Evolutionary conservation across 2,329 filamentous ascomycete species (phyloP), one percentile per base, ranked within the genome.

Genomic region (Nemania sp.): DNA sequence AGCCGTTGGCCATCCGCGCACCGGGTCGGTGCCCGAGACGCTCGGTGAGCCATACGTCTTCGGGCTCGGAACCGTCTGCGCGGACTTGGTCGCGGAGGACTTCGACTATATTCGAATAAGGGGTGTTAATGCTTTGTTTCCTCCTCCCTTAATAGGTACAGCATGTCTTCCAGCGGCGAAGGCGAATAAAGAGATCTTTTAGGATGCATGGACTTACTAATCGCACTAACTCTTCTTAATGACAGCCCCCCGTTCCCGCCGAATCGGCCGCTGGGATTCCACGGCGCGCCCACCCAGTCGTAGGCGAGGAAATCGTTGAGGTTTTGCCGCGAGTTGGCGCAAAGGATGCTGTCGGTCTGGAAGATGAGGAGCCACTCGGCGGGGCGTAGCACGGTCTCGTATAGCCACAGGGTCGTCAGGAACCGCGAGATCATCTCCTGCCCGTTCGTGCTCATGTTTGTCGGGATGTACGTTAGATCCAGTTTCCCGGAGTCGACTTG

Each of bases 1-100:
- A 83, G 26, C 85, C 85, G 73, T 87, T 87, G 49, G 87, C 86
- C 55, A 88, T 79, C 60, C 80, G 81, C 15, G 82, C 80, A 1
- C 81, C 79, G 0, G 85, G 86, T 1, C 82, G 80, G 70, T 85
- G 80, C n/a, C 80, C 83, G 11, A 89, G 78, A 0, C 86, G 81
- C 70, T 86, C 82, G 1, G 84, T 82, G 15, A 88, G 79, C 87
- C 86, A 89, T 26, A 87, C 83, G 70, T 88, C 86, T 75, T 88
- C 87, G 29, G 86, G 82, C 56, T 86, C 82, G 7, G 79, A 80
- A 68, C 79, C 77, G 52, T 81, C 75, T 20, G 74, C 73, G 2
- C 86, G 82, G 32, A 79, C 73, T 75, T 88, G 83, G 58, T 84
- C 79, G 43, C 80, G 78, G 51, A 88, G 79, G 3, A 88, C 76